Evolutionary conservation across 2,329 filamentous ascomycete genomes (phyloP), one percentile per base, ranked within the genome.

Genomic region (Parascedosporium putredinis): DNA sequence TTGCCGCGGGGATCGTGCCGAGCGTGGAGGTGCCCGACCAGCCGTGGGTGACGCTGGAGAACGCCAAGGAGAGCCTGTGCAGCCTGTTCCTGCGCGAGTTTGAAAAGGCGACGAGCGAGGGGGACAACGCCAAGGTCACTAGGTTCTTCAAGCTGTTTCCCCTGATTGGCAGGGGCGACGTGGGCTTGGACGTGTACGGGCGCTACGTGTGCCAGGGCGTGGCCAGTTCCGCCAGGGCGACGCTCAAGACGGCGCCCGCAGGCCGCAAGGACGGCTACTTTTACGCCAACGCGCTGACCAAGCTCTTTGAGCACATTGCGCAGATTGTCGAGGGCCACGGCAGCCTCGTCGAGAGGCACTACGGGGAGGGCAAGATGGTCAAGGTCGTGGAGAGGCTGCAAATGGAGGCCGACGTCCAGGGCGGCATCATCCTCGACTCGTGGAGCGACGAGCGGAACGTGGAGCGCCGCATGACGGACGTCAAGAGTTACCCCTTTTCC

Each of bases 81-180:
- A 84, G 81, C 1, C 71, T 98, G 52, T 98, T 98, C 67, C 67
- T 97, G 61, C 78, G 91, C 52, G 93, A 98, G 69, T 98, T 98
- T 58, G 89, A 97, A 60, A 93, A 85, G 65, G 93, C 93, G 0
- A 86, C 90, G 2, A 77, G 79, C 54, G 89, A 93, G 38, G 84
- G 79, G n/a, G 90, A 97, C 59, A 89, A 88, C 3, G 78, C 86
- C 22, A 88, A 86, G 63, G 88, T 98, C 49, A 96, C 93, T 1
- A 76, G 93, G 38, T 98, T 98, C 72, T 98, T 98, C 72, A 98
- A 98, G 70, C 73, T 98, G 33, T 98, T 98, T 59, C 93, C 93
- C 14, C 71, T 98, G 31, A 96, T 98, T 61, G 90, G 86, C 12
- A 79, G 90, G 53, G 83, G 88, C 2, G 87, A 95, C 50, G 86